These are phyloP conservation scores for Steccherinum ochraceum DNA, from an alignment of 768 basidiomycete species.

Conservation along the genomic window DNA sequence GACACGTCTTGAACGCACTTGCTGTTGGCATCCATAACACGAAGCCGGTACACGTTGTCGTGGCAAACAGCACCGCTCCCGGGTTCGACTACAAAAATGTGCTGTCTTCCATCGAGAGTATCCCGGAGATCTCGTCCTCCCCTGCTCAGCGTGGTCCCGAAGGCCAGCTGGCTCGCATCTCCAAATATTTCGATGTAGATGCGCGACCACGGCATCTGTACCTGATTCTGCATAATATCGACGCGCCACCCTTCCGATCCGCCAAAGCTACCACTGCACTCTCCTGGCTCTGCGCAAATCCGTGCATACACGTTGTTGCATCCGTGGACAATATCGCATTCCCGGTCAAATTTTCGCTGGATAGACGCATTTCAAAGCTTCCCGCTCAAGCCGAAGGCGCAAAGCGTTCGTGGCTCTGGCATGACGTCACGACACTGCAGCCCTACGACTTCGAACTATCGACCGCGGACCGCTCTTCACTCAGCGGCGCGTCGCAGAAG, in stretches of 20 bases:
- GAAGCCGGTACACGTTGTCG: constrained; percentile 44
- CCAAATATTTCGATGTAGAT: constrained; percentile 54
- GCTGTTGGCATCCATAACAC: constrained; percentile 27
- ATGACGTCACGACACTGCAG: constrained; percentile 82
- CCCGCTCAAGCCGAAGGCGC: constrained; percentile 19
- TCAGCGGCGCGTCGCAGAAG: constrained; percentile 42
- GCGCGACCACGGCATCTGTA: constrained; percentile 39
- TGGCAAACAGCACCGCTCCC: constrained; percentile 76
- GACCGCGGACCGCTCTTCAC: constrained; percentile 56
- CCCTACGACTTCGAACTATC: constrained; percentile 78
- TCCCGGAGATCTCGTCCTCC: constrained; percentile 43
- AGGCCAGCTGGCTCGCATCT: constrained; percentile 54
- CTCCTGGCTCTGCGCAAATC: constrained; percentile 64
- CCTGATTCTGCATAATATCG: constrained; percentile 86
- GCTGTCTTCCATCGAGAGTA: constrained; percentile 35
- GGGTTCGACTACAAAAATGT: constrained; percentile 58
- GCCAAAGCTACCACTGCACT: constrained; percentile 60
- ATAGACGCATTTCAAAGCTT: constrained; percentile 42
- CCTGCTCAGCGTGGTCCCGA: constrained; percentile 23
- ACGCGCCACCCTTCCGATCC: constrained; percentile 62
- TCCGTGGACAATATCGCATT: constrained; percentile 87
- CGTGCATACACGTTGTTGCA: constrained; percentile 74
- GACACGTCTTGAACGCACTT: constrained; percentile 67
- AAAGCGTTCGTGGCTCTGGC: constrained; percentile 61
- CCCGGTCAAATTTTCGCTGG: constrained; percentile 75